Base-by-base conservation (phyloP, 768 basidiomycete species). In the Psilocybe cyanescens region DNA sequence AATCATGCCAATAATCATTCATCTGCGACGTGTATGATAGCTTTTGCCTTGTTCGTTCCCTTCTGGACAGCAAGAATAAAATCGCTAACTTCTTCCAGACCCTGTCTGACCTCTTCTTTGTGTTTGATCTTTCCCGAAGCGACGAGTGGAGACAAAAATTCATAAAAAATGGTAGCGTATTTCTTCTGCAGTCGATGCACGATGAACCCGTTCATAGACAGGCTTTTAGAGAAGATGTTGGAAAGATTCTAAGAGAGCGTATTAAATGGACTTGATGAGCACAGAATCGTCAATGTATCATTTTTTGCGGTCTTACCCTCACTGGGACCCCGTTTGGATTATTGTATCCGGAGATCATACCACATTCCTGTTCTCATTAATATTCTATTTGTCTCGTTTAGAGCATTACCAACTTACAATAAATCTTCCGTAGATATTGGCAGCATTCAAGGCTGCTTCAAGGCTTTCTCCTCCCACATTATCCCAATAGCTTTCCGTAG, bases 391-490 rank as follows among this genome's bases (percentile, higher is more conserved):
- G n/a, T 33, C 55, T 19, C n/a, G 2, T 3, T 48, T 11, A 6
- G 8, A 17, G 35, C 12, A 24, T 54, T 46, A 65, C 12, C 16
- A 9, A 60, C 83, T 68, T 67, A 82, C 81, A 35, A 88, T 79
- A 61, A 89, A 84, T 11, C 85, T 68, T 1, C 85, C 84, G 19
- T 76, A 62, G 0, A 66, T 50, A 0, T 74, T 79, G 1, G 87
- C 78, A 46, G 76, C 78, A 2, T 77, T 74, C 4, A 90, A 68
- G 0, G 85, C 87, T 14, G 79, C 77, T 8, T 90, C 87, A 3
- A 90, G 75, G 0, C 77, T 81, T 58, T 84, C 80, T 2, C 87
- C 87, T 3, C 86, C 87, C n/a, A 88, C 87, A 44, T 84, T 81
- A 61, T 86, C 84, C 81, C 82, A 85, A 65, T 77, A 85, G 28